Base-by-base conservation (phyloP, 441 rosid species). In the Corymbia calophylla region DNA sequence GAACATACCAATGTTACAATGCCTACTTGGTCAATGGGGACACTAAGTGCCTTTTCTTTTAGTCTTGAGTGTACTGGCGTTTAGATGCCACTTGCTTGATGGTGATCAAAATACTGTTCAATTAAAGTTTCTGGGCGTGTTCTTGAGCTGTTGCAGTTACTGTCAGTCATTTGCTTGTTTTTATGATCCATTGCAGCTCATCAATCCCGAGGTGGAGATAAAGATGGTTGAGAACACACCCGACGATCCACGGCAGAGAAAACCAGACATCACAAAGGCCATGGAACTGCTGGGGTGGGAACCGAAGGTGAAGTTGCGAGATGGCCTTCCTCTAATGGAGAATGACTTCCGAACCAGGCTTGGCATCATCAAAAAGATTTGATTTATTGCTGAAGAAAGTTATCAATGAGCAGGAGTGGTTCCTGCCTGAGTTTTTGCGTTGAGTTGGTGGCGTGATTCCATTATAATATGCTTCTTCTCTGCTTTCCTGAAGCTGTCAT, bases 241-340 rank as follows among this genome's bases (percentile, higher is more conserved):
- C 0, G 99, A 98, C 86, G 99, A 98, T 94, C 99, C 99, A 2
- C 94, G 91, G 18, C 99, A 98, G 92, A 97, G 99, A 90, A 97
- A 97, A 91, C 99, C 98, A 0, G 98, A 96, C 92, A 96, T 98
- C 90, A 91, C 94, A 68, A 96, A 97, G 90, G 99, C 99, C 23
- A 98, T 93, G 92, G 95, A 96, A 88, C 87, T 96, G 92, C 93
- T 97, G 54, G 97, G 98, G 68, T 98, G 99, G 99, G 98, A 98
- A 90, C 99, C 99, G 8, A 97, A 95, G 90, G 93, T 97, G 86
- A 96, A 95, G 95, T 92, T 98, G 88, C 93, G 95, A 9, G 99
- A 97, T 32, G 99, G 99, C 2, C 98, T 98, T 90, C 99, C 98
- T 15, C 96, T 97, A 9, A 98, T 98, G 99, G 99, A 97, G 94